These are phyloP conservation scores for Cystobasidiaceae sp. DNA, from an alignment of 1,284 basidiomycete species.

Conservation along the genomic window DNA sequence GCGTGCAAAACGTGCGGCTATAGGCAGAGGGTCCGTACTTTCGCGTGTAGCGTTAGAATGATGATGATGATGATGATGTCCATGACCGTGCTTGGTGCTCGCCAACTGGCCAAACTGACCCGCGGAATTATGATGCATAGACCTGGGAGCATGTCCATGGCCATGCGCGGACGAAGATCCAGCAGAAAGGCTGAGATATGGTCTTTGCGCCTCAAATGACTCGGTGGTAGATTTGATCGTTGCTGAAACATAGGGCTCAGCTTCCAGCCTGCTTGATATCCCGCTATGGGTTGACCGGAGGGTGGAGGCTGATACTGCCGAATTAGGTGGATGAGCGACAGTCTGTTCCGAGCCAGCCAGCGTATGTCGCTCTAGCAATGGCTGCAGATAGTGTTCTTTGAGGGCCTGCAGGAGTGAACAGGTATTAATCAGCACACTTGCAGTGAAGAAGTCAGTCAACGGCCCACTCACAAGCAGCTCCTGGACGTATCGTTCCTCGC, in stretches of 20 bases:
- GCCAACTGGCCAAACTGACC: slow-evolving; percentile 55
- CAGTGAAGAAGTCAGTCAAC: background rate
- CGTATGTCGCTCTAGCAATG: slow-evolving; percentile 72
- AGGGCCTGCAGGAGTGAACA: slow-evolving; percentile 54
- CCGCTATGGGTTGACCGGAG: background rate
- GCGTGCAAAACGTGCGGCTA: slow-evolving; percentile 71
- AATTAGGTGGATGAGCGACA: slow-evolving; percentile 45
- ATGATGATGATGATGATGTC: background rate
- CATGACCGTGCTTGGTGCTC: slow-evolving; percentile 37
- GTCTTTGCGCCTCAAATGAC: slow-evolving; percentile 23
- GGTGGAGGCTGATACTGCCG: slow-evolving; percentile 34
- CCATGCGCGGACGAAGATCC: background rate
- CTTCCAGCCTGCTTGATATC: background rate
- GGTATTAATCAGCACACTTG: background rate
- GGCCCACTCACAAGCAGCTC: slow-evolving; percentile 31
- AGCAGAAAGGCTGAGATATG: slow-evolving; percentile 50
- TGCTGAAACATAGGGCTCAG: background rate
- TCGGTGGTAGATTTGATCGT: slow-evolving; percentile 21
- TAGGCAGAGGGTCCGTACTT: slow-evolving; percentile 81
- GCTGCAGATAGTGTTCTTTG: slow-evolving; percentile 86
- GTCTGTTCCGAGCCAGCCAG: slow-evolving; percentile 56
- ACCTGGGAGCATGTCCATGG: background rate
- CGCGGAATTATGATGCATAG: background rate
- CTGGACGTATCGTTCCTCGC: slow-evolving; percentile 76
- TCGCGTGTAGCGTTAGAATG: slow-evolving; percentile 24